phyloP scores from a whole-genome alignment of 1,284 basidiomycete species.

The Tremellales sp. region DNA sequence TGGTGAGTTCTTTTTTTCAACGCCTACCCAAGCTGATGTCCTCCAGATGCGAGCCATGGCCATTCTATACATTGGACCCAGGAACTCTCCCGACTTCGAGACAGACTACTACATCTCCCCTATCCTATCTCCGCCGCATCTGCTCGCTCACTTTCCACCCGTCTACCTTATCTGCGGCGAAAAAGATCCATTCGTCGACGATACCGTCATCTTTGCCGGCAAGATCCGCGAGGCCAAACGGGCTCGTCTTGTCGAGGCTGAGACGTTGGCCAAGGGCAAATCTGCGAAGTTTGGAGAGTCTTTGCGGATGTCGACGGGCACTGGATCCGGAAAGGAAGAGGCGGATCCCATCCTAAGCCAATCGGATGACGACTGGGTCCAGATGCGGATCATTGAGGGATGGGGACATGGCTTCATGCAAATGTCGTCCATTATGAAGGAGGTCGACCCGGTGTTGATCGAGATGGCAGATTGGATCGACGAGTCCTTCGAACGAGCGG shows the following conservation, averaged over 20 bases:
- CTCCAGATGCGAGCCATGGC: constrained; percentile 95
- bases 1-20: constrained; percentile 59
- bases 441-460: constrained; percentile 69
- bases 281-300: constrained; percentile 47
- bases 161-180: constrained; percentile 89
- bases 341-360: constrained; percentile 58
- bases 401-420: constrained; percentile 94
- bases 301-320: constrained; percentile 52
- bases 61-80: constrained; percentile 90
- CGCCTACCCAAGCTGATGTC: constrained; percentile 3
- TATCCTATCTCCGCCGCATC: constrained; percentile 74
- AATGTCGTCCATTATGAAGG: constrained; percentile 80
- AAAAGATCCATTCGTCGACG: constrained; percentile 94
- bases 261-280: constrained; percentile 30
- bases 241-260: constrained; percentile 62
- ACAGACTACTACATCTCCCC: constrained; percentile 95
- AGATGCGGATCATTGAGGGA: constrained; percentile 82
- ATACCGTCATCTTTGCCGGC: constrained; percentile 89
- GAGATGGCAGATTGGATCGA: constrained; percentile 92
- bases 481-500: constrained; percentile 60
- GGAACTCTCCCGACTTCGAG: constrained; percentile 85
- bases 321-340: constrained; percentile 13
- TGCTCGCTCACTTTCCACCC: constrained; percentile 89
- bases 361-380: constrained; percentile 89
- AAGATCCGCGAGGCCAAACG: constrained; percentile 88